phyloP scores from a whole-genome alignment of 129 eudicot genomes.

The Gnaphalium uliginosum region DNA sequence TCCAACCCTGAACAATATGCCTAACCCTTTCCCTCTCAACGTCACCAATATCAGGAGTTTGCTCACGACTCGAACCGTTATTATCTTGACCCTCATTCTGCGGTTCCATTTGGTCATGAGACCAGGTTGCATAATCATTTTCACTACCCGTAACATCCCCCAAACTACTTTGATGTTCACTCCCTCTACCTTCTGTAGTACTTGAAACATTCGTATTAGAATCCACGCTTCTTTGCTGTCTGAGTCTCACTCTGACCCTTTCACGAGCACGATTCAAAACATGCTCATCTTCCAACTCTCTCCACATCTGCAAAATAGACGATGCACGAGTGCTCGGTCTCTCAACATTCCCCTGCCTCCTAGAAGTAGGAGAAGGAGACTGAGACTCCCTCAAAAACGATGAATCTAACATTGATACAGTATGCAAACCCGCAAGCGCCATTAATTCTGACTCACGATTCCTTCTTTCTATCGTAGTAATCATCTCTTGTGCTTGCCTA shows the following conservation, averaged over 20 bases:
- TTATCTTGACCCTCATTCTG: constrained; percentile 49
- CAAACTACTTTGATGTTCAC: constrained; percentile 61
- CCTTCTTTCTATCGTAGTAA: constrained; percentile 93
- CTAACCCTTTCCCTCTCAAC: constrained; percentile 98
- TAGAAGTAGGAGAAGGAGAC: constrained; percentile 77
- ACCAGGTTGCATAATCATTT: constrained; percentile 68
- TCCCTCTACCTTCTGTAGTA: constrained; percentile 57
- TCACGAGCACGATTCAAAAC: constrained; percentile 70
- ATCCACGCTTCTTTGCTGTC: constrained; percentile 73
- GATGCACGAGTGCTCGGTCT: constrained; percentile 79
- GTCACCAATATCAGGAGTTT: constrained; percentile 94
- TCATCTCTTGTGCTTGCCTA: constrained; percentile 93
- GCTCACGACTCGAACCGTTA: constrained; percentile 71
- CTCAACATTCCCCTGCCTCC: constrained; percentile 84
- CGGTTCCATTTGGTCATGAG: constrained; percentile 55
- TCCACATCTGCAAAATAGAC: constrained; percentile 95
- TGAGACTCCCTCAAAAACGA: constrained; percentile 86
- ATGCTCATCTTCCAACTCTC: constrained; percentile 96
- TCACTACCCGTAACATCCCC: constrained; percentile 77
- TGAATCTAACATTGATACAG: constrained; percentile 92
- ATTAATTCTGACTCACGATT: constrained; percentile 90
- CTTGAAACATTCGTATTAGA: constrained; percentile 64
- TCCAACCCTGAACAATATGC: constrained; percentile 96
- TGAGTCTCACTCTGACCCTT: constrained; percentile 77
- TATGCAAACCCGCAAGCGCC: constrained; percentile 95